These are phyloP conservation scores for Nymphaea thermarum DNA, from an alignment of 164 flowering plant species.

Conservation along the genomic window DNA sequence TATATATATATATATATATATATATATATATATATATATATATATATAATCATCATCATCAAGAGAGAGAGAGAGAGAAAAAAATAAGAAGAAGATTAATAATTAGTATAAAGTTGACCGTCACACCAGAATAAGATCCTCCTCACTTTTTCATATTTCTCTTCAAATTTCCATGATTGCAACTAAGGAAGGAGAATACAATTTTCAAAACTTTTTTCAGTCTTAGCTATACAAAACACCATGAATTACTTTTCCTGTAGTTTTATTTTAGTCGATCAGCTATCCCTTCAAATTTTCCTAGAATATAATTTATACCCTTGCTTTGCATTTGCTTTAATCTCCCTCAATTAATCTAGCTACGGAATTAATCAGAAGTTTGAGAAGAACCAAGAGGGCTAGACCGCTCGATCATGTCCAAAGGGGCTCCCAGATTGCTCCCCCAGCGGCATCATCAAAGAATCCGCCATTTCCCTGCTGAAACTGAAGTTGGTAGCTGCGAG, in stretches of 20 bases:
- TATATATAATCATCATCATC: no score
- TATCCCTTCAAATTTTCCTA: not conserved
- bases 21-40: no score
- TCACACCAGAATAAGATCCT: not conserved
- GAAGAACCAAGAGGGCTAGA: not conserved
- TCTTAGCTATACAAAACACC: not conserved
- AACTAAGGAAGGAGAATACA: no score
- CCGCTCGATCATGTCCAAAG: slow-evolving; percentile 19
- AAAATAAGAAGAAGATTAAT: not conserved
- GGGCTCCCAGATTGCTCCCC: slow-evolving; percentile 27
- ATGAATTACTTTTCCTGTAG: not conserved
- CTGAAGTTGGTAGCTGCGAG: slow-evolving; percentile 5
- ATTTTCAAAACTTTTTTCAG: not conserved
- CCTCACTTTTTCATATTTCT: not conserved
- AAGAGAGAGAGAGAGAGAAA: not conserved
- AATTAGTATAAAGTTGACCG: not conserved
- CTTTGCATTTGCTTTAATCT: not conserved
- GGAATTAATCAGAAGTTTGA: not conserved
- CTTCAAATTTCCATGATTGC: not conserved
- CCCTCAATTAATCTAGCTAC: not conserved
- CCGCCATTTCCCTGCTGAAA: not conserved
- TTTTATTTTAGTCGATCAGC: not conserved
- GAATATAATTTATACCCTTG: not conserved
- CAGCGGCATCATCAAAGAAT: slow-evolving; percentile 17
- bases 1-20: no score